These are phyloP conservation scores for Starmerella bombicola DNA, from an alignment of 805 yeast species.

Conservation along the genomic window DNA sequence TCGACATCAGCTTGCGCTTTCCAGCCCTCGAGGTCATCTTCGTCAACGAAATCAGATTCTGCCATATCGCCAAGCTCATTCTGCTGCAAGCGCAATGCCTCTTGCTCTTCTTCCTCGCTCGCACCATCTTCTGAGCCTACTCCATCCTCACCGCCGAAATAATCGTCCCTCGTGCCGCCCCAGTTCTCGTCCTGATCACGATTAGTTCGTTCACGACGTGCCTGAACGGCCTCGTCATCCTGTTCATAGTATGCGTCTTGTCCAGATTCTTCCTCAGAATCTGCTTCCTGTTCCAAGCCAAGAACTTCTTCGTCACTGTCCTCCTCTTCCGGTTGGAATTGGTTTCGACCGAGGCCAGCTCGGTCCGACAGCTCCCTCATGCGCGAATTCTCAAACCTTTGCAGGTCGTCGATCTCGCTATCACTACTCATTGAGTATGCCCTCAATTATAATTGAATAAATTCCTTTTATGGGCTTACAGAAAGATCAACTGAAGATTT, in stretches of 20 bases:
- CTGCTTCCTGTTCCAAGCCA: constrained; percentile 23
- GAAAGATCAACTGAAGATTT: too few relatives aligned
- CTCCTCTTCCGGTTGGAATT: constrained; percentile 24
- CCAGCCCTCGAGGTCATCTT: constrained; percentile 78
- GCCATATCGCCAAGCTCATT: constrained; percentile 61
- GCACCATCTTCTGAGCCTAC: constrained; percentile 62
- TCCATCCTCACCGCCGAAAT: constrained; percentile 29
- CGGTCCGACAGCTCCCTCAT: constrained; percentile 12
- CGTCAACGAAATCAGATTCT: constrained; percentile 60
- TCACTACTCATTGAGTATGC: constrained; percentile 16
- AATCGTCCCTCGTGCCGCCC: constrained; percentile 38
- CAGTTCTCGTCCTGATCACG: constrained; percentile 25
- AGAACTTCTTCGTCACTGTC: constrained; percentile 49
- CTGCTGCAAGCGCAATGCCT: constrained; percentile 78
- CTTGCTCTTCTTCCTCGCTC: constrained; percentile 67
- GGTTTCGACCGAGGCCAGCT: constrained; percentile 15
- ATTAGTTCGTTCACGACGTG: constrained; percentile 16
- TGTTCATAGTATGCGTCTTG: constrained; percentile 39
- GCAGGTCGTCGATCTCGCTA: constrained; percentile 21
- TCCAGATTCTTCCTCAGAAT: constrained; percentile 30
- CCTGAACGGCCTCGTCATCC: constrained; percentile 27
- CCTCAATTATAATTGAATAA: not conserved
- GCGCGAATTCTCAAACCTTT: constrained; percentile 15
- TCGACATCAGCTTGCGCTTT: constrained; percentile 36
- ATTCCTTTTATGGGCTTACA: too few relatives aligned